Base-by-base conservation (phyloP, 192 early-diverging fungal species). In the Coemansia interrupta region DNA sequence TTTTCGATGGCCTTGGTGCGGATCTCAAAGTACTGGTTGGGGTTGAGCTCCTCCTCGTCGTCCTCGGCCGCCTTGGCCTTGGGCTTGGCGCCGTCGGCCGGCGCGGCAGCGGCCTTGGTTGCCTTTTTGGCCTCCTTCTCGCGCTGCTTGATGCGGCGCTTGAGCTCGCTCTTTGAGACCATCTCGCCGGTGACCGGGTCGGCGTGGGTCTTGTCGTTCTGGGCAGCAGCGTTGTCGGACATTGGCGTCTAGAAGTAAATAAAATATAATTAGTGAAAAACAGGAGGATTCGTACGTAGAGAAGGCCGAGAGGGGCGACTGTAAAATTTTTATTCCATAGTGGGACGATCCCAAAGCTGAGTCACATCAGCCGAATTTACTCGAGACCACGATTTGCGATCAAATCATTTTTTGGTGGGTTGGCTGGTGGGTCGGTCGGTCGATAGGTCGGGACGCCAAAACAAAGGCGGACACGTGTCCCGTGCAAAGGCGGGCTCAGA, bases 21-120 rank as follows among this genome's bases (percentile, higher is more conserved):
- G 75, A 95, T 88, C 82, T 99, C 96, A 85, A 99, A 99, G 88
- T 97, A 92, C 86, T 92, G 88, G 81, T 89, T 90, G 48, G 91
- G 95, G 80, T 86, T 93, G 63, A 94, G 79, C 59, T 87, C 86
- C 60, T 89, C 88, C 64, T 90, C 90, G 53, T 74, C 85, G 28
- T 92, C 90, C 56, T 90, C 89, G 17, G 84, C 84, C 41, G 74
- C 72, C 28, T 64, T 63, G 54, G 70, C 62, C 56, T 72, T 60
- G 20, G 77, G 63, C 24, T 47, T 62, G 29, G 74, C 82, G 41
- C 79, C 9, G 32, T 36, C 64, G 11, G 70, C 61, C 19, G 76
- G 70, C 22, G 85, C 80, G 18, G 79, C 81, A 56, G 81, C 80
- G 17, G 80, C 82, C 68, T 70, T 85, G 56, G 83, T 85, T 23